Percentiles rank a stretch among this genome's conserved stretches.
phyloP scores from a whole-genome alignment of 306 rosid genomes.

The Neltuma alba region DNA sequence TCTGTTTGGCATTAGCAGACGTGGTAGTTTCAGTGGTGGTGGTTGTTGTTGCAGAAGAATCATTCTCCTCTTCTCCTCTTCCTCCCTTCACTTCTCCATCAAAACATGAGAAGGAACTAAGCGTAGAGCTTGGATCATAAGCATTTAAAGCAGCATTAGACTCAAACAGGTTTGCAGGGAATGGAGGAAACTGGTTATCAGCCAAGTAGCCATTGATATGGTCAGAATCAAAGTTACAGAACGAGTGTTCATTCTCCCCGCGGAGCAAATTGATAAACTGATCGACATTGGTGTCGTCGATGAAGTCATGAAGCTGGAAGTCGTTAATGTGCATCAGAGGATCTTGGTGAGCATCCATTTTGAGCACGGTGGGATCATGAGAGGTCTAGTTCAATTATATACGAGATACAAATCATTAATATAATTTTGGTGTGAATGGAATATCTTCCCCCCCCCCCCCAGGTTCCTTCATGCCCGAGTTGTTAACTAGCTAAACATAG shows the following conservation, averaged over 20 bases:
- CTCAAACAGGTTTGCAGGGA: slow-evolving; percentile 31
- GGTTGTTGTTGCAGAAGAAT: slow-evolving; percentile 49
- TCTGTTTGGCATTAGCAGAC: slow-evolving; percentile 22
- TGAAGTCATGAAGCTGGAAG: slow-evolving; percentile 63
- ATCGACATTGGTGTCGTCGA: slow-evolving; percentile 60
- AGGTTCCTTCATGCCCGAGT: neutral
- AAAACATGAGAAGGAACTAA: slow-evolving; percentile 52
- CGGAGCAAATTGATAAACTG: slow-evolving; percentile 73
- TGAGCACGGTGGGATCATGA: slow-evolving; percentile 10
- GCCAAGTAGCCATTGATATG: slow-evolving; percentile 53
- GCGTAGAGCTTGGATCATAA: slow-evolving; percentile 48
- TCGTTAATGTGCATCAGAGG: slow-evolving; percentile 39
- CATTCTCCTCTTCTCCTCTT: slow-evolving; percentile 37
- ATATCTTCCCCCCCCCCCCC: no score
- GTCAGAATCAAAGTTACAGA: slow-evolving; percentile 48
- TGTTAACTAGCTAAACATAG: neutral
- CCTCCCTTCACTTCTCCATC: slow-evolving; percentile 40
- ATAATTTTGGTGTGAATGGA: slow-evolving; percentile 43
- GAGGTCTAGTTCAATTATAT: slow-evolving; percentile 27
- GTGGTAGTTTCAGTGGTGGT: slow-evolving; percentile 33
- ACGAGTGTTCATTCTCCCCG: slow-evolving; percentile 54
- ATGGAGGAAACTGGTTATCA: slow-evolving; percentile 40
- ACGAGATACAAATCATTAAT: slow-evolving; percentile 30
- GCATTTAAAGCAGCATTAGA: slow-evolving; percentile 32
- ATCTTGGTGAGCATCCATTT: slow-evolving; percentile 46